Conservation (phyloP, 2,329 filamentous ascomycete genomes). For the Plenodomus lindquistii region DNA sequence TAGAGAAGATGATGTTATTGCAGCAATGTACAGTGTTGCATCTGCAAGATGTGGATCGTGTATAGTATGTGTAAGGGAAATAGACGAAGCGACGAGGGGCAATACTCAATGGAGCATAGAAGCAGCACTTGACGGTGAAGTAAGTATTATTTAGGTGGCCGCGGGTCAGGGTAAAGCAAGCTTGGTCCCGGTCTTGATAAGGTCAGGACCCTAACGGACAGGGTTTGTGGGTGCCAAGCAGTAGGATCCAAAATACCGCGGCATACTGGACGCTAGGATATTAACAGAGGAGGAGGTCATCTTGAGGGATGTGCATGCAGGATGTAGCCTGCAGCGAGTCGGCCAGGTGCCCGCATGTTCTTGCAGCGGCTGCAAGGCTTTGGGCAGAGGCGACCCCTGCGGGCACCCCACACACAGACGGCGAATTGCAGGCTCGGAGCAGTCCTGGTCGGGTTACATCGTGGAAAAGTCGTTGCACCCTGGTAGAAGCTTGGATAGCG, state of each 20-base stretch:
- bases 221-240: conserved; percentile 36
- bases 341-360: conserved; percentile 41
- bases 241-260: conserved; percentile 38
- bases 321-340: conserved; percentile 36
- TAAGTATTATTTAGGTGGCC: conserved; percentile 45
- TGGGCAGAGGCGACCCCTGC: conserved; percentile 39
- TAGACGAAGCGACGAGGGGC: conserved; percentile 41
- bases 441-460: conserved; percentile 45
- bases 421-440: conserved; percentile 37
- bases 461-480: conserved; percentile 28
- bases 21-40: conserved; percentile 31
- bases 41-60: conserved; percentile 37
- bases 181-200: conserved; percentile 45
- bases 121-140: conserved; percentile 43
- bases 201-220: conserved; percentile 35
- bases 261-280: conserved; percentile 39
- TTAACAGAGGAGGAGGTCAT: conserved; percentile 36
- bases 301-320: conserved; percentile 34
- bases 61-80: conserved; percentile 39
- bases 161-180: conserved; percentile 31
- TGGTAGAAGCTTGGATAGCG: conserved; percentile 26
- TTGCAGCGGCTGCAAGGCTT: conserved; percentile 38
- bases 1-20: conserved; percentile 24
- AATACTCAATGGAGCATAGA: conserved; percentile 44
- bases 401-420: conserved; percentile 40